Evolutionary conservation across 305 asterid genomes (phyloP), one percentile per base, ranked within the genome.

Genomic region (Plantago lanceolata): DNA sequence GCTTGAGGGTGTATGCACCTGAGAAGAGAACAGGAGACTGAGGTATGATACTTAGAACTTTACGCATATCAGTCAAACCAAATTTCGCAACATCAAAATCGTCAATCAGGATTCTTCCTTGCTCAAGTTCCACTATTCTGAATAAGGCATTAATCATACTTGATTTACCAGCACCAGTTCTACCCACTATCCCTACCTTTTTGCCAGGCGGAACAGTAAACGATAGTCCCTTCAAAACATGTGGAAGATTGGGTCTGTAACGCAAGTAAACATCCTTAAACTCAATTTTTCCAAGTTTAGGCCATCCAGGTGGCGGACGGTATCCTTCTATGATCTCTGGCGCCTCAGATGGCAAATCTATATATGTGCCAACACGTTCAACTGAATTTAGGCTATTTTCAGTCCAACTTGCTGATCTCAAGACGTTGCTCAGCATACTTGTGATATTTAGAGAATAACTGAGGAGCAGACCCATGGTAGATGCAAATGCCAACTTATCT

Each of bases 131-230:
- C 71, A 93, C 97, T 44, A 93, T 85, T 73, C 98, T 74, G 75
- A 93, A 93, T 37, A 93, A 79, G 13, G 97, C 94, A 80, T 92
- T 92, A 58, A 92, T 78, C 97, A 92, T 85, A 85, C 98, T 92
- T 31, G 98, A 92, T 78, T 92, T 92, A 66, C 98, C 98, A 61
- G 98, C 98, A 48, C 98, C 98, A 19, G 98, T 92, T 69, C 98
- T 85, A 61, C 98, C 98, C 61, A 92, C 97, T 56, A 92, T 84
- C 50, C 98, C 98, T 15, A 87, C 94, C 73, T 92, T 89, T 71
- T 81, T 89, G 68, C 85, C 75, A 2, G 97, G 86, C 63, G 78
- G 75, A 71, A 89, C 77, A 59, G 79, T 71, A 71, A 92, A 92
- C n/a, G 96, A 81, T 72, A 89, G 71, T 59, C 92, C 96, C 72